phyloP scores from a whole-genome alignment of 2,329 filamentous ascomycete genomes.

The Passalora sequoiae region DNA sequence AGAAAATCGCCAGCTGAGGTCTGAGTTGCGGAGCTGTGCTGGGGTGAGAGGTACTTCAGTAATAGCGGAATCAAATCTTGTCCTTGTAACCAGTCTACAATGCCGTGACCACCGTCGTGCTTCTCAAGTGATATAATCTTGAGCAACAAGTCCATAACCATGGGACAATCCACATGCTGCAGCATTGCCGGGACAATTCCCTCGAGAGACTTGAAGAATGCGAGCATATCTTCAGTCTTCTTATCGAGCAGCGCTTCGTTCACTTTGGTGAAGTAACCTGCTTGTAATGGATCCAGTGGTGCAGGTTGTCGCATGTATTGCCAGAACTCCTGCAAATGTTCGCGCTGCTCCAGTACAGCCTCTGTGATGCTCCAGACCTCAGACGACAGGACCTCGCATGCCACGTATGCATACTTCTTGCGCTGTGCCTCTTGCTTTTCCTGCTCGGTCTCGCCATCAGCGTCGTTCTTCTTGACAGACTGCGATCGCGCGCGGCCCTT shows the following conservation, averaged over 20 bases:
- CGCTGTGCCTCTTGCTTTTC: slow-evolving; percentile 86
- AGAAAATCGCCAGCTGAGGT: slow-evolving; percentile 96
- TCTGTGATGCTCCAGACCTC: slow-evolving; percentile 97
- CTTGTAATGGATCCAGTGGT: slow-evolving; percentile 85
- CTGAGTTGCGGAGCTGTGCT: slow-evolving; percentile 84
- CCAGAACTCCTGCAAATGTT: slow-evolving; percentile 81
- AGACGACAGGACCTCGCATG: slow-evolving; percentile 87
- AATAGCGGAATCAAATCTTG: slow-evolving; percentile 83
- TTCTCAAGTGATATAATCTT: slow-evolving; percentile 97
- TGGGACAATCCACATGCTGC: slow-evolving; percentile 90
- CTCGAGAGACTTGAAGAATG: slow-evolving; percentile 77
- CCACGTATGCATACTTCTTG: slow-evolving; percentile 87
- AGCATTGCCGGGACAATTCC: slow-evolving; percentile 79
- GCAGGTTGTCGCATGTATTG: slow-evolving; percentile 76
- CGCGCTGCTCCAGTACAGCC: slow-evolving; percentile 77
- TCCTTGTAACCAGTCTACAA: slow-evolving; percentile 93
- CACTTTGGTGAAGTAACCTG: slow-evolving; percentile 97
- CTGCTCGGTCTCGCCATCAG: slow-evolving; percentile 42
- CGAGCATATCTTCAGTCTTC: slow-evolving; percentile 96
- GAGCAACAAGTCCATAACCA: slow-evolving; percentile 94
- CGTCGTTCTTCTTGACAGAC: slow-evolving; percentile 38
- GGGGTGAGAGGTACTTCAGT: slow-evolving; percentile 77
- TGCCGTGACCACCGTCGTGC: slow-evolving; percentile 81
- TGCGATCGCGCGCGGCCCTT: slow-evolving; percentile 40
- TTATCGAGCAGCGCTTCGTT: slow-evolving; percentile 97